Evolutionary conservation across 1,284 basidiomycete species (phyloP).

Genomic region (Earliella scabrosa): DNA sequence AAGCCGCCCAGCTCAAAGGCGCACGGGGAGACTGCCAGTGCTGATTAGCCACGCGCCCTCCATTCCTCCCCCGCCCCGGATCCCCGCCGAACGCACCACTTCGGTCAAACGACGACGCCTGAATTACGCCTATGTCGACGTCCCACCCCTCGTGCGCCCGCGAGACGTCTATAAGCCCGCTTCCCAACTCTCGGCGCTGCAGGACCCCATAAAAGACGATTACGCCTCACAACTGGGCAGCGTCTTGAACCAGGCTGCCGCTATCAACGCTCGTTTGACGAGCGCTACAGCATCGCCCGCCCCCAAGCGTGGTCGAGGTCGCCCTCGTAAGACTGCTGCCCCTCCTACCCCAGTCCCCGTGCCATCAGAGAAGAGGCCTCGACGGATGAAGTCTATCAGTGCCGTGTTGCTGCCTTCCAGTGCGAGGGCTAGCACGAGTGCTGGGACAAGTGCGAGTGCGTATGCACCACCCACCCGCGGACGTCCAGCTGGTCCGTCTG

Average conservation of each 20-base stretch:
- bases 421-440: not conserved
- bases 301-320: not conserved
- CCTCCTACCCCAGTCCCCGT: not conserved
- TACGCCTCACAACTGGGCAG: constrained; percentile 9
- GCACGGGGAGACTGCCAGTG: too few relatives aligned
- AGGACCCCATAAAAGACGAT: not conserved
- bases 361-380: not conserved
- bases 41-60: not conserved
- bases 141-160: constrained; percentile 9
- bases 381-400: not conserved
- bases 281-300: not conserved
- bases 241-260: constrained; percentile 3
- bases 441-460: not conserved
- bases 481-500: constrained; percentile 3
- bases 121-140: constrained; percentile 5
- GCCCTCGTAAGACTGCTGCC: not conserved
- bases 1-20: too few relatives aligned
- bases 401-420: not conserved
- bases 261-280: not conserved
- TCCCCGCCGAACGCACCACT: not conserved
- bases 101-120: constrained; percentile 9
- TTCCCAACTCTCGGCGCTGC: not conserved
- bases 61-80: not conserved
- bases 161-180: constrained; percentile 7
- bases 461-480: constrained; percentile 5